Evolutionary conservation across 148 eudicot genomes (phyloP).

Genomic region (Diospyros kaki): DNA sequence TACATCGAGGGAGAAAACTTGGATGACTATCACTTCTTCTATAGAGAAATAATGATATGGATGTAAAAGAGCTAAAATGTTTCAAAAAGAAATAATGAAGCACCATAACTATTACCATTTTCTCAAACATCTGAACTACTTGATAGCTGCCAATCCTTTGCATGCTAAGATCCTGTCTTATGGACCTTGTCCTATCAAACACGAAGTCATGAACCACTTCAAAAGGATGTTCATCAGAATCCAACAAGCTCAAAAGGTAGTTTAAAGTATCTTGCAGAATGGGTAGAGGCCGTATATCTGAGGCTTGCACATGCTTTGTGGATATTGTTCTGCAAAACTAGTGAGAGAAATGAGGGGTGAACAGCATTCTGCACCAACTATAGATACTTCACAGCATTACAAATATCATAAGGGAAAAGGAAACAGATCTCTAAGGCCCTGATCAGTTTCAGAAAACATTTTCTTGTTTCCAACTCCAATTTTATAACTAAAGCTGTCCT

Average conservation of each 20-base stretch:
- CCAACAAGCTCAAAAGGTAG: conserved; percentile 61
- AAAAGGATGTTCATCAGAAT: conserved; percentile 61
- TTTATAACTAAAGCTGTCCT: too few relatives aligned
- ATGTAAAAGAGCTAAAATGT: not conserved
- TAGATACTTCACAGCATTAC: conserved; percentile 1
- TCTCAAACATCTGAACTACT: conserved; percentile 75
- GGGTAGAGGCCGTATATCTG: conserved; percentile 72
- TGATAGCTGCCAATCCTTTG: conserved; percentile 49
- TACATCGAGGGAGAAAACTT: not conserved
- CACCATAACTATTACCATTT: conserved; percentile 49
- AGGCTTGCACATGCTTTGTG: conserved; percentile 48
- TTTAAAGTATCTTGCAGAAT: conserved; percentile 76
- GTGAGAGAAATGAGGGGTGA: conserved; percentile 19
- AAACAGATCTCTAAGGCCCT: too few relatives aligned
- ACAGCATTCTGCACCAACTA: not conserved
- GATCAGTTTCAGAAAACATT: too few relatives aligned
- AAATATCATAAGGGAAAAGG: not conserved
- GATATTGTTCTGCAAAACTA: conserved; percentile 98
- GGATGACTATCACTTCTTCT: not conserved
- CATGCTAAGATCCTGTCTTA: conserved; percentile 96
- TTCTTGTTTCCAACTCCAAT: too few relatives aligned
- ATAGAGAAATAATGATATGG: not conserved
- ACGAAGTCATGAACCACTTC: conserved; percentile 85
- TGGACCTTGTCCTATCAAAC: conserved; percentile 90
- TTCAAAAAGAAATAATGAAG: not conserved